A percentile compares a stretch with the other conserved stretches of the same genome.
phyloP scores from a whole-genome alignment of 1,139 yeast genomes.

The Hyphopichia buzzinii region DNA sequence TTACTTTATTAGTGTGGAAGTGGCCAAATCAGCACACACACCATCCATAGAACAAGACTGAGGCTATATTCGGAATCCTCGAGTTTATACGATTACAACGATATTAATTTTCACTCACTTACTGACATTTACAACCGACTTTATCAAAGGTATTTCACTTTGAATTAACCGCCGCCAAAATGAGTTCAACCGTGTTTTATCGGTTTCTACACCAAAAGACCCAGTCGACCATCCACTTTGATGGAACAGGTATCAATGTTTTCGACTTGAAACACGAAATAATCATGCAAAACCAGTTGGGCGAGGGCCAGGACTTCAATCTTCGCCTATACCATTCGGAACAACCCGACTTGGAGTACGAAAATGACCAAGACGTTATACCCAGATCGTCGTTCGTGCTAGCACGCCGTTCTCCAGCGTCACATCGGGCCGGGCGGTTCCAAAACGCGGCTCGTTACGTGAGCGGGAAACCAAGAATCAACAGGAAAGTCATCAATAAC shows the following conservation, averaged over 20 bases:
- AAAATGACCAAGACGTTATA: constrained; percentile 84
- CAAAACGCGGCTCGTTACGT: constrained; percentile 76
- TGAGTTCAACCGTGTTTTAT: constrained; percentile 92
- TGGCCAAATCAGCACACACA: too few species aligned
- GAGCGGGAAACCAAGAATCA: constrained; percentile 74
- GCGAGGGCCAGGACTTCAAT: constrained; percentile 83
- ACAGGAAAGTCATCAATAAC: constrained; percentile 34
- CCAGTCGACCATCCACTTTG: constrained; percentile 79
- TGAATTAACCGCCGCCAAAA: too few species aligned
- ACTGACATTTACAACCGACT: too few species aligned
- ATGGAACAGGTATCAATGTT: constrained; percentile 94
- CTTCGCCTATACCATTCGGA: constrained; percentile 58
- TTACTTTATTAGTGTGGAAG: too few species aligned
- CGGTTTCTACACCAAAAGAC: constrained; percentile 82
- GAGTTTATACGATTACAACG: too few species aligned
- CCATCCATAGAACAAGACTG: too few species aligned
- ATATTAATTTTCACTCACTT: too few species aligned
- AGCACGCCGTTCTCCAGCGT: constrained; percentile 77
- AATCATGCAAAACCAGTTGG: constrained; percentile 74
- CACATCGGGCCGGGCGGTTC: constrained; percentile 54
- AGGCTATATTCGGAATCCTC: too few species aligned
- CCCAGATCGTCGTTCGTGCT: constrained; percentile 85
- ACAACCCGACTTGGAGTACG: constrained; percentile 79
- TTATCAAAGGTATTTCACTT: too few species aligned
- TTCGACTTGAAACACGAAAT: constrained; percentile 93